A percentile compares a stretch with the other conserved stretches of the same genome.
Evolutionary conservation across 1,284 basidiomycete species (phyloP).

Genomic region (Mycosarcoma maydis): DNA sequence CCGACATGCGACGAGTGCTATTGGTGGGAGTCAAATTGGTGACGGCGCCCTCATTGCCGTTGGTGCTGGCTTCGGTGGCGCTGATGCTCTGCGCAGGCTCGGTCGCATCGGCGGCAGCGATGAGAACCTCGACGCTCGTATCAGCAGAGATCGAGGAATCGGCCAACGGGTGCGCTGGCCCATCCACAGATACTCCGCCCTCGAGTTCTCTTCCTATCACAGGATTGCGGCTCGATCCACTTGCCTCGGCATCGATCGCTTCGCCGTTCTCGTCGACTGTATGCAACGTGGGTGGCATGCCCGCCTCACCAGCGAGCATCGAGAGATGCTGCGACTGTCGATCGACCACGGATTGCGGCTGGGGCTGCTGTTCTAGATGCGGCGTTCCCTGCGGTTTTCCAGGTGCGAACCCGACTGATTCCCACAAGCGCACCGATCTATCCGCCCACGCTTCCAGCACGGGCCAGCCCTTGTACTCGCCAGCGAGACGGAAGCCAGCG

Average conservation of each 20-base stretch:
- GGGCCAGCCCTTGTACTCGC: constrained; percentile 64
- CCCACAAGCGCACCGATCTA: constrained; percentile 59
- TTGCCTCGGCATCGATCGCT: constrained; percentile 38
- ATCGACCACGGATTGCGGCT: constrained; percentile 29
- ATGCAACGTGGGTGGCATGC: constrained; percentile 18
- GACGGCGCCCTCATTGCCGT: constrained; percentile 11
- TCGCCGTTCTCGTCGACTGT: constrained; percentile 47
- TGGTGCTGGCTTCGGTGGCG: neutral
- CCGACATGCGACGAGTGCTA: constrained; percentile 27
- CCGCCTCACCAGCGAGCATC: constrained; percentile 24
- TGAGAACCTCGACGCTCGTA: constrained; percentile 26
- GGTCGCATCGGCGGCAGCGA: constrained; percentile 19
- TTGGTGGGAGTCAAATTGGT: constrained; percentile 32
- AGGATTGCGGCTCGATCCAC: constrained; percentile 10
- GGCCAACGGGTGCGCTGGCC: constrained; percentile 39
- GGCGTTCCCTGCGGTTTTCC: constrained; percentile 44
- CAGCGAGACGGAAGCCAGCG: constrained; percentile 56
- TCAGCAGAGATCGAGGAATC: constrained; percentile 28
- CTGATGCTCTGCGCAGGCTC: neutral
- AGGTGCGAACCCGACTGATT: constrained; percentile 50
- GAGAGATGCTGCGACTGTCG: constrained; percentile 32
- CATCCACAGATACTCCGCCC: constrained; percentile 25
- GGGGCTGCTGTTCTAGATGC: constrained; percentile 19
- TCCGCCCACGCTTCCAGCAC: constrained; percentile 66
- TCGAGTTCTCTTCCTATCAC: constrained; percentile 22